Evolutionary conservation across 805 yeast species (phyloP).

Genomic region (Hyphopichia homilentoma): DNA sequence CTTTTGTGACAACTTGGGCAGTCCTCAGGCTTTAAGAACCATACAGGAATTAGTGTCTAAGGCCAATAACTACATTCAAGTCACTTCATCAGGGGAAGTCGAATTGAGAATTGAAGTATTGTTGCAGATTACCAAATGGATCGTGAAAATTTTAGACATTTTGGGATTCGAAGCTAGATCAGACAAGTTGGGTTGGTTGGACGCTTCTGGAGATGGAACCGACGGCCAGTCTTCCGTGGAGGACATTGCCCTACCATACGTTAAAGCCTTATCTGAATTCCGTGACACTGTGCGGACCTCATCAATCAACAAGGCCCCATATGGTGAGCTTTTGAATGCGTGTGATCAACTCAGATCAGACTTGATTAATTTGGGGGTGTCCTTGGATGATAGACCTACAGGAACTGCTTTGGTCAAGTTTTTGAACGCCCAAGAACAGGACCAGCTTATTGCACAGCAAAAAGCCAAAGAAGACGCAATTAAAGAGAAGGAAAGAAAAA

Average conservation of each 20-base stretch:
- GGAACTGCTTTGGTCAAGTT: constrained; percentile 85
- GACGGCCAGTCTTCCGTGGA: constrained; percentile 38
- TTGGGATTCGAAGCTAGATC: constrained; percentile 73
- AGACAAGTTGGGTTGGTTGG: constrained; percentile 82
- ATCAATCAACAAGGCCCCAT: constrained; percentile 60
- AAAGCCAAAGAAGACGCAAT: constrained; percentile 58
- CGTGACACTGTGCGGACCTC: constrained; percentile 75
- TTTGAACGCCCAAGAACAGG: constrained; percentile 63
- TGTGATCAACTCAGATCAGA: constrained; percentile 74
- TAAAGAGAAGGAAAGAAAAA: constrained; percentile 56
- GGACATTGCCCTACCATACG: constrained; percentile 74
- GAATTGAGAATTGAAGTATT: constrained; percentile 64
- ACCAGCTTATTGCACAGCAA: constrained; percentile 58
- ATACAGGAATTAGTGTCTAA: constrained; percentile 66
- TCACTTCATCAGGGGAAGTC: constrained; percentile 35
- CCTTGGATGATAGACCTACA: constrained; percentile 82
- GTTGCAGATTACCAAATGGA: constrained; percentile 58
- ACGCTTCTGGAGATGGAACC: constrained; percentile 16
- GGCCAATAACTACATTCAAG: constrained; percentile 66
- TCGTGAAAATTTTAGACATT: constrained; percentile 64
- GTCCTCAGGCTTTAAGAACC: constrained; percentile 67
- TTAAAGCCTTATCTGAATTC: constrained; percentile 71
- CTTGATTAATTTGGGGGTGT: constrained; percentile 69
- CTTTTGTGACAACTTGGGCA: constrained; percentile 84
- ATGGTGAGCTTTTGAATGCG: constrained; percentile 54